Base-by-base conservation (phyloP, 2,329 filamentous ascomycete genomes). In the Microsporum ferrugineum region DNA sequence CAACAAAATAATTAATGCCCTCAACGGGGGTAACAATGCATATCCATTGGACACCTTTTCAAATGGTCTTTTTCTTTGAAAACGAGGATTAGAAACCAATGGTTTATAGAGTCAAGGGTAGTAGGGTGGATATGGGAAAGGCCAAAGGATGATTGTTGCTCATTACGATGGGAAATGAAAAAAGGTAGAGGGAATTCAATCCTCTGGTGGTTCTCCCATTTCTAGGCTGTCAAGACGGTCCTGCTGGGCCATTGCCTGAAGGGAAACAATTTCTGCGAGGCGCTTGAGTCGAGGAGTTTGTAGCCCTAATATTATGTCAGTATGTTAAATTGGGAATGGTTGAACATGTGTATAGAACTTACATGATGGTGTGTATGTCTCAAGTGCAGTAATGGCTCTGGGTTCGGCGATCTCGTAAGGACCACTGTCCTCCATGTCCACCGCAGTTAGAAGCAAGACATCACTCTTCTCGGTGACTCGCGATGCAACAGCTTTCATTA, bases 401-500 rank as follows among this genome's bases (percentile, higher is more conserved):
- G 94, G 94, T 75, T 99, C 94, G 12, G 94, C 94, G 74, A 99
- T 99, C 76, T 97, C 94, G 71, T 99, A 99, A 31, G 92, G 94
- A 29, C 94, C 94, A 68, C 90, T 96, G 77, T 99, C 94, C 71
- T 99, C 94, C 91, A 99, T 96, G 74, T 99, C 94, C 62, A 99
- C 91, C 57, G 94, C 91, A 62, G 92, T 88, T 55, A 99, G 81
- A 61, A 99, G 84, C 59, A 99, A 82, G 2, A 97, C 91, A 69
- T 97, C 94, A 69, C 91, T 95, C 85, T 99, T 99, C 78, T 99
- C 94, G 1, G 92, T 97, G 55, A 99, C 94, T 59, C 91, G 84
- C 43, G 91, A 96, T 5, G 95, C 94, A 59, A 99, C 95, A 5
- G 94, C 94, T 79, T 99, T 99, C 94, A 99, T 99, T 72, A 99